Percentiles rank a stretch among this genome's conserved stretches.
Evolutionary conservation across 2,329 filamentous ascomycete species (phyloP).

Genomic region (Pseudopithomyces chartarum): DNA sequence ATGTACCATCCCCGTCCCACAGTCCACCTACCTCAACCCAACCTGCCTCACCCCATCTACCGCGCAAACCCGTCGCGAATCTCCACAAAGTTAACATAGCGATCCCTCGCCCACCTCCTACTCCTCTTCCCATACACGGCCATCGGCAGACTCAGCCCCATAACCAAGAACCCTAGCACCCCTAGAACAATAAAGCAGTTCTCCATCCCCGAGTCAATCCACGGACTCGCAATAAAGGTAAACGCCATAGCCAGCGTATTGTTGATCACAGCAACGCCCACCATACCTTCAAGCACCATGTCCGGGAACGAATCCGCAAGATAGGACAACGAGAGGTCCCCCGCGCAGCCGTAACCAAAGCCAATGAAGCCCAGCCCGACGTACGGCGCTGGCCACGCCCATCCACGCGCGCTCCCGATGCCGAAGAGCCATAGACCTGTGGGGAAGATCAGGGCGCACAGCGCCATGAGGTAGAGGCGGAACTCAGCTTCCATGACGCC

Average conservation of each 20-base stretch:
- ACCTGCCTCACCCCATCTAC: neutral
- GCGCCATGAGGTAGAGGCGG: constrained; percentile 57
- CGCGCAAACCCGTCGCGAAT: constrained; percentile 23
- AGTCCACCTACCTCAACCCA: neutral
- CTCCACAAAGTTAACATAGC: constrained; percentile 23
- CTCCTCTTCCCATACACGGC: constrained; percentile 21
- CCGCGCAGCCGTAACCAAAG: constrained; percentile 64
- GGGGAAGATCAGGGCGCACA: constrained; percentile 57
- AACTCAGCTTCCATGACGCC: constrained; percentile 63
- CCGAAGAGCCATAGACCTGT: constrained; percentile 60
- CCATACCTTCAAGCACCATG: constrained; percentile 27
- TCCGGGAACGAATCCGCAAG: constrained; percentile 27
- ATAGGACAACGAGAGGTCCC: constrained; percentile 50
- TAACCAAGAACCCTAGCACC: constrained; percentile 22
- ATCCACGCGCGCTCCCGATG: constrained; percentile 56
- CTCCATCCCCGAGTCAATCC: constrained; percentile 25
- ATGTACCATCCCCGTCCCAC: neutral
- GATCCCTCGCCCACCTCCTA: constrained; percentile 19
- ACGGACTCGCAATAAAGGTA: constrained; percentile 23
- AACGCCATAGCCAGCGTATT: constrained; percentile 24
- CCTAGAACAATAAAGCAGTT: constrained; percentile 25
- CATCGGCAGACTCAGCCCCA: constrained; percentile 23
- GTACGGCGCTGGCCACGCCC: constrained; percentile 60
- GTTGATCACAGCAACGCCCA: constrained; percentile 26
- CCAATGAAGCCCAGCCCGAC: constrained; percentile 63